Evolutionary conservation across 23 red algal genomes (phyloP).

Genomic region (Gracilaria vermiculophylla): DNA sequence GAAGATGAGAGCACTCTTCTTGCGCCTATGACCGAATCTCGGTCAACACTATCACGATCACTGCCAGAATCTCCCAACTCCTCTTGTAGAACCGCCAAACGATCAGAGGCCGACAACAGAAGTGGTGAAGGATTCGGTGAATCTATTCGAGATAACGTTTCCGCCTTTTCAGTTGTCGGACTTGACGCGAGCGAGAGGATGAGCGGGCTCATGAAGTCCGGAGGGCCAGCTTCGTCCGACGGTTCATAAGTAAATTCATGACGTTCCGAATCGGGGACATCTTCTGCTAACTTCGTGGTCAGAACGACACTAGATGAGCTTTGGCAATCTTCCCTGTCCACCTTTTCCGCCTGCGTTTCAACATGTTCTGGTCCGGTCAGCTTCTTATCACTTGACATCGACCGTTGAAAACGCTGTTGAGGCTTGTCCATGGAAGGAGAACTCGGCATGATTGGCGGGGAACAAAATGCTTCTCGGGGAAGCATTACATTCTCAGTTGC

Average conservation of each 20-base stretch:
- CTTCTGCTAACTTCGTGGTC: background rate
- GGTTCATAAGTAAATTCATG: background rate
- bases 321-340: background rate
- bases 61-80: background rate
- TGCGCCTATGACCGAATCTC: slow-evolving; percentile 4
- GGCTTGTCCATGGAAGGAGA: background rate
- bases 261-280: background rate
- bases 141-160: background rate
- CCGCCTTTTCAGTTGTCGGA: background rate
- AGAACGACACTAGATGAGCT: slow-evolving; percentile 3
- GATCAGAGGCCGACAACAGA: background rate
- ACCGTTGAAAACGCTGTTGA: background rate
- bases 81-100: background rate
- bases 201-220: slow-evolving; percentile 10
- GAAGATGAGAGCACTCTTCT: background rate
- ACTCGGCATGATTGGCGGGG: background rate
- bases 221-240: background rate
- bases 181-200: background rate
- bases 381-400: background rate
- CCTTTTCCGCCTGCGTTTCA: background rate
- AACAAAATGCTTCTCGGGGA: no score
- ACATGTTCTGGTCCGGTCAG: background rate
- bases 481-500: background rate
- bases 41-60: background rate
- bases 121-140: background rate